Evolutionary conservation across 2,329 filamentous ascomycete species (phyloP).

Genomic region (Xenosphaeropsis pyriputrescens): DNA sequence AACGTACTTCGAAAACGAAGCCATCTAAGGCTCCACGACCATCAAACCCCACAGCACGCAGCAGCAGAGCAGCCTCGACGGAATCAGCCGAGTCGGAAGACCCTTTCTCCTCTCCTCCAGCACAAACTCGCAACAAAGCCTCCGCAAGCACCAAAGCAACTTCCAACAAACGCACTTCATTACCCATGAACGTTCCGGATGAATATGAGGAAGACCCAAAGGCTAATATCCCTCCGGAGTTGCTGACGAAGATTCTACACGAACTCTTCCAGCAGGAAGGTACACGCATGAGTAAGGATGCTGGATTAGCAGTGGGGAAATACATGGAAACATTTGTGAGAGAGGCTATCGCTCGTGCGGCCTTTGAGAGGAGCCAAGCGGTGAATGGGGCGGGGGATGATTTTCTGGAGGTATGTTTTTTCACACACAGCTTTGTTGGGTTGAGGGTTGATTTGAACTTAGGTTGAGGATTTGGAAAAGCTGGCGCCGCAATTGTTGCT

Average conservation of each 20-base stretch:
- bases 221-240: constrained; percentile 48
- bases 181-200: not conserved
- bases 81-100: not conserved
- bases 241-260: constrained; percentile 65
- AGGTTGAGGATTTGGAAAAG: constrained; percentile 85
- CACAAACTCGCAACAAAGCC: not conserved
- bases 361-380: constrained; percentile 46
- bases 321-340: constrained; percentile 87
- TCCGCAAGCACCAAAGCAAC: not conserved
- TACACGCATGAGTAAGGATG: constrained; percentile 63
- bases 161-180: not conserved
- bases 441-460: not conserved
- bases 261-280: constrained; percentile 58
- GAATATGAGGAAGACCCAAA: constrained; percentile 3
- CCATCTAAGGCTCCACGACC: constrained; percentile 1
- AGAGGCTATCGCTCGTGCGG: constrained; percentile 72
- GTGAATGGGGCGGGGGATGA: constrained; percentile 28
- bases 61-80: not conserved
- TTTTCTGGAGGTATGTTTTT: constrained; percentile 54
- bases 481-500: constrained; percentile 71
- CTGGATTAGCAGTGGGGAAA: constrained; percentile 61
- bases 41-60: not conserved
- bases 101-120: constrained; percentile 1
- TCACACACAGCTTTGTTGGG: constrained; percentile 1
- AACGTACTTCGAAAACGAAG: constrained; percentile 2